Evolutionary conservation across 768 basidiomycete species (phyloP), one percentile per base, ranked within the genome.

Genomic region (Amanita molliuscula): DNA sequence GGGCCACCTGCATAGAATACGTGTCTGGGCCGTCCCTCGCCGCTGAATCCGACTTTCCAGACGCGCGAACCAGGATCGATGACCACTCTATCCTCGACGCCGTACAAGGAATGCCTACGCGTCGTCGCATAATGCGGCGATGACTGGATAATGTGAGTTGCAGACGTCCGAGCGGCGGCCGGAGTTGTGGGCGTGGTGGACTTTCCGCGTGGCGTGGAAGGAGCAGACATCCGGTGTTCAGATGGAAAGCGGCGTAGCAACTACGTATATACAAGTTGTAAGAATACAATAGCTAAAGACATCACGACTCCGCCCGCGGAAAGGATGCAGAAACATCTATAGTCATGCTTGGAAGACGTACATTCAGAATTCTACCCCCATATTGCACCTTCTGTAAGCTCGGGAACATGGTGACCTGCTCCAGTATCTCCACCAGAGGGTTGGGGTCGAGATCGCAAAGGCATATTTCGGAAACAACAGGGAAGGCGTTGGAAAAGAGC

Each of bases 1-100:
- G 66, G 58, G 11, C 67, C 61, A 11, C 72, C 73, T 0, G 81
- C 74, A 57, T 76, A 78, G 62, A 95, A 88, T n/a, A 93, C 83
- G 50, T 91, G 86, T 58, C 96, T 68, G 7, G 96, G 93, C 52
- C 81, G 76, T 3, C 92, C 82, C 69, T 99, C 96, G 11, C 95
- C 95, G 59, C 92, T 94, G 70, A 97, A 98, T 2, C 96, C 96
- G 9, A 94, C 89, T 68, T 94, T 96, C 94, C 95, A 98, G 53
- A 93, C 77, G 47, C 84, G 75, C 41, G 89, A 92, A 16, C 96
- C 96, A 20, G 93, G 85, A 64, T 99, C 96, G 55, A 99, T 86
- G 50, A 99, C 79, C 36, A 98, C 79, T 41, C 95, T 77, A 66
- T 98, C 96, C 62, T 99, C 96, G 6, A 88, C 91, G 23, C 96